Evolutionary conservation across 208 protist species (phyloP).

Genomic region (Angomonas deanei): DNA sequence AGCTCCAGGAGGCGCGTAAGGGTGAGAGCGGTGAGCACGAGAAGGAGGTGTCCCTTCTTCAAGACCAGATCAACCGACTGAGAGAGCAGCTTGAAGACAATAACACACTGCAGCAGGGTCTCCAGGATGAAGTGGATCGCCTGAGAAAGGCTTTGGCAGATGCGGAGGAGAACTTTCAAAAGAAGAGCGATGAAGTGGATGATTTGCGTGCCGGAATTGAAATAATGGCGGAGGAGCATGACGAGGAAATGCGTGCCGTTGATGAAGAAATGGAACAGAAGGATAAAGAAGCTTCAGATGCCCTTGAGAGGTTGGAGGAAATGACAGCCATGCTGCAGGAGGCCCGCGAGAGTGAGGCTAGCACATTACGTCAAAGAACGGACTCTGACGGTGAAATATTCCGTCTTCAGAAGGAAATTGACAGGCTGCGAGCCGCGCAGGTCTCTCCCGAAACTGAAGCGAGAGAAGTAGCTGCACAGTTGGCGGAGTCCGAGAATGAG

Average conservation of each 20-base stretch:
- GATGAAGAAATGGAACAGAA: slow-evolving; percentile 48
- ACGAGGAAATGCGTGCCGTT: slow-evolving; percentile 52
- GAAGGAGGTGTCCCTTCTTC: slow-evolving; percentile 42
- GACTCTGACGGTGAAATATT: slow-evolving; percentile 73
- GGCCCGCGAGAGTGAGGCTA: slow-evolving; percentile 60
- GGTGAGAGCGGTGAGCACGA: slow-evolving; percentile 51
- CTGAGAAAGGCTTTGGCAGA: slow-evolving; percentile 33
- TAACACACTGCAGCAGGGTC: slow-evolving; percentile 19
- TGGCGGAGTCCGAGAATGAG: slow-evolving; percentile 2
- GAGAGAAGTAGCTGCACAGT: background rate
- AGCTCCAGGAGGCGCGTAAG: slow-evolving; percentile 52
- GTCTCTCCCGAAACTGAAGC: background rate
- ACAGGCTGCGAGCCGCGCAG: slow-evolving; percentile 14
- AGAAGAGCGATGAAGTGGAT: slow-evolving; percentile 47
- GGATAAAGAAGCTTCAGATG: slow-evolving; percentile 58
- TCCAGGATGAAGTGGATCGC: slow-evolving; percentile 30
- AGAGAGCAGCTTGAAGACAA: slow-evolving; percentile 36
- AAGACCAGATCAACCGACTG: slow-evolving; percentile 55
- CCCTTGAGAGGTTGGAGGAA: slow-evolving; percentile 66
- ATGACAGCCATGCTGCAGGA: slow-evolving; percentile 72
- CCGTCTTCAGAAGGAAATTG: slow-evolving; percentile 59
- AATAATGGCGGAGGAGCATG: slow-evolving; percentile 47
- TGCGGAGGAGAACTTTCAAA: slow-evolving; percentile 22
- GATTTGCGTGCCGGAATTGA: slow-evolving; percentile 42
- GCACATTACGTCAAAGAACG: slow-evolving; percentile 33